Conservation (phyloP, 805 yeast genomes). For the Wilhelminamyces savonicus region DNA sequence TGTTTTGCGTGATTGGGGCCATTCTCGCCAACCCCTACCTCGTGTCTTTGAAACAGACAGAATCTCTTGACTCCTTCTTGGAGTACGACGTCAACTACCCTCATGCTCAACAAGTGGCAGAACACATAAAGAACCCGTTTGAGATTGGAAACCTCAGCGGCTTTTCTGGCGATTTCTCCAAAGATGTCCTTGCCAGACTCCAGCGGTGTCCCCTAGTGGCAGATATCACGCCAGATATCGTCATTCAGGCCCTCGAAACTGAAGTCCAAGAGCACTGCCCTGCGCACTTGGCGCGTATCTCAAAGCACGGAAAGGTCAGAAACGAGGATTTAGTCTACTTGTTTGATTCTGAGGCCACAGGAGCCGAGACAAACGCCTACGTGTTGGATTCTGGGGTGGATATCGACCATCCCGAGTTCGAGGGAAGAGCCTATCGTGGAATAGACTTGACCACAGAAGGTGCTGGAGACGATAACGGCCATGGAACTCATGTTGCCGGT, state of each 20-base stretch:
- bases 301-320: conserved; percentile 12
- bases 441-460: conserved; percentile 46
- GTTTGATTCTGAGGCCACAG: conserved; percentile 60
- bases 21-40: too few relatives aligned
- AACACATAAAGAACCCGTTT: conserved; percentile 44
- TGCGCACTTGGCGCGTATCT: conserved; percentile 60
- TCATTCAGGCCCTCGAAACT: conserved; percentile 49
- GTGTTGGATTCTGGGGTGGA: conserved; percentile 79
- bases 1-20: too few relatives aligned
- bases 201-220: conserved; percentile 56
- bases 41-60: conserved; percentile 46
- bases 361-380: conserved; percentile 80
- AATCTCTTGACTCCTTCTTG: conserved; percentile 43
- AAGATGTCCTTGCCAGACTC: conserved; percentile 41
- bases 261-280: conserved; percentile 45
- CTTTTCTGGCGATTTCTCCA: conserved; percentile 56
- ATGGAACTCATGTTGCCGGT: conserved; percentile 56
- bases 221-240: conserved; percentile 62
- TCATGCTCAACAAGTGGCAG: conserved; percentile 34
- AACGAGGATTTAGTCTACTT: conserved; percentile 35
- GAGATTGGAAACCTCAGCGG: conserved; percentile 70
- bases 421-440: conserved; percentile 54
- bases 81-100: conserved; percentile 36
- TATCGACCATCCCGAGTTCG: conserved; percentile 53
- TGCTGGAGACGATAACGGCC: conserved; percentile 40